A percentile compares a stretch with the other conserved stretches of the same genome.
Evolutionary conservation across 495 filamentous ascomycete genomes (phyloP).

Genomic region (Penicillium simplicissimum): DNA sequence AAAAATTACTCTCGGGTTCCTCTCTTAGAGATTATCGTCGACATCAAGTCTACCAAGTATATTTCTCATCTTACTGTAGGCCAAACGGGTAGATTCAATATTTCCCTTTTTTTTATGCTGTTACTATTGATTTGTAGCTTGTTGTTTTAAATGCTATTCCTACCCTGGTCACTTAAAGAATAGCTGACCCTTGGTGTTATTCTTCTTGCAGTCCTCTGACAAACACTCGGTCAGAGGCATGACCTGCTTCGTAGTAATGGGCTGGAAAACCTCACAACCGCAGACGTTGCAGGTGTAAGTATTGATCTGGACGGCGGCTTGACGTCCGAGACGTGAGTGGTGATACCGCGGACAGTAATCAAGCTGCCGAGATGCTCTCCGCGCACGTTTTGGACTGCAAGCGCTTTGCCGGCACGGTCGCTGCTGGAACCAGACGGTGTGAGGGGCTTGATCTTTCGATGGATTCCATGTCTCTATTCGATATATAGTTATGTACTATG

Average conservation of each 20-base stretch:
- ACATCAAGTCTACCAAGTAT: no score
- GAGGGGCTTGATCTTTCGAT: constrained; percentile 91
- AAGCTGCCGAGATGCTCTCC: constrained; percentile 90
- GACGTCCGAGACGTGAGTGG: constrained; percentile 94
- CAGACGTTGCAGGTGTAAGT: constrained; percentile 97
- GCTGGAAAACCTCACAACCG: constrained; percentile 96
- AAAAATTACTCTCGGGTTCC: no score
- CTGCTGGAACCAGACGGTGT: constrained; percentile 68
- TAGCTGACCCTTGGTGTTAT: constrained; percentile 90
- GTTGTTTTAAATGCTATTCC: no score
- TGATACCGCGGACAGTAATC: constrained; percentile 93
- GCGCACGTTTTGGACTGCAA: constrained; percentile 89
- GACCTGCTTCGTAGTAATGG: constrained; percentile 87
- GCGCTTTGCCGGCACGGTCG: constrained; percentile 66
- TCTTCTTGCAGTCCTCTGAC: constrained; percentile 82
- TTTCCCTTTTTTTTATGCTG: no score
- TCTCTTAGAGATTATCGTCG: no score
- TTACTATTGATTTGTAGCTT: no score
- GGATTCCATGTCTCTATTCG: no score
- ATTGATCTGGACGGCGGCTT: constrained; percentile 95
- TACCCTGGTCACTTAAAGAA: no score
- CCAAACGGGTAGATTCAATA: no score
- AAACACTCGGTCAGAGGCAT: constrained; percentile 81
- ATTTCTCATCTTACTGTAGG: no score
- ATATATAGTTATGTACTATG: no score